Percentiles rank a stretch among this genome's conserved stretches.
phyloP scores from a whole-genome alignment of 2,329 filamentous ascomycete species.

The Dothistroma pini region DNA sequence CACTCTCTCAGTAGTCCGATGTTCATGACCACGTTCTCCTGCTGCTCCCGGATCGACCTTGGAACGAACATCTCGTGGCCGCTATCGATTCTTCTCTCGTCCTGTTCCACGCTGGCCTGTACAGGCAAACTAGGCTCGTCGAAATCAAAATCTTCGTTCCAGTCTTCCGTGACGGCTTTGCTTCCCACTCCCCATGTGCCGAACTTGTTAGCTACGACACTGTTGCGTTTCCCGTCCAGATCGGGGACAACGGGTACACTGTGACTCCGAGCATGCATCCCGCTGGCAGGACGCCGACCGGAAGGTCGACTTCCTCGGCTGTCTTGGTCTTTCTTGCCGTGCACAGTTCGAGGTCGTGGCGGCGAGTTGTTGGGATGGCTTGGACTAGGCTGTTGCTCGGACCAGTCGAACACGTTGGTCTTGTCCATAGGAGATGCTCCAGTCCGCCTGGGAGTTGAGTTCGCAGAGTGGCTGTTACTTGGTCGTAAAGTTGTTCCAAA shows the following conservation, averaged over 20 bases:
- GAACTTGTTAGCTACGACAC: constrained; percentile 63
- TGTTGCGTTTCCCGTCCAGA: constrained; percentile 49
- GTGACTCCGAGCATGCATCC: constrained; percentile 72
- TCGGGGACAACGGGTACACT: constrained; percentile 72
- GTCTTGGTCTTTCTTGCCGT: constrained; percentile 70
- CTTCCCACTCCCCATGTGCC: constrained; percentile 78
- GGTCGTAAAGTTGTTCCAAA: constrained; percentile 25
- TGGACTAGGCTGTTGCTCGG: constrained; percentile 61
- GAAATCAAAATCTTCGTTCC: constrained; percentile 88
- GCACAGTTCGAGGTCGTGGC: constrained; percentile 69
- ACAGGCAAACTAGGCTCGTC: constrained; percentile 43
- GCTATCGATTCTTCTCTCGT: constrained; percentile 43
- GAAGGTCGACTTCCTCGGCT: constrained; percentile 65
- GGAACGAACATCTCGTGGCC: constrained; percentile 65
- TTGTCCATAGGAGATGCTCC: constrained; percentile 37
- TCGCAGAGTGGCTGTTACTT: constrained; percentile 31
- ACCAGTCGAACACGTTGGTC: constrained; percentile 65
- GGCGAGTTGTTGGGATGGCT: constrained; percentile 59
- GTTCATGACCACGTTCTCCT: constrained; percentile 77
- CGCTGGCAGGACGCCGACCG: constrained; percentile 64
- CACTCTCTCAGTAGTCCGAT: constrained; percentile 80
- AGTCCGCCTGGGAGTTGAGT: constrained; percentile 38
- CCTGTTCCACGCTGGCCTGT: constrained; percentile 35
- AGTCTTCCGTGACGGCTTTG: constrained; percentile 78
- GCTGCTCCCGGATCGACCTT: constrained; percentile 73